phyloP scores from a whole-genome alignment of 169 alveolate species.

The Plasmodium vivax region DNA sequence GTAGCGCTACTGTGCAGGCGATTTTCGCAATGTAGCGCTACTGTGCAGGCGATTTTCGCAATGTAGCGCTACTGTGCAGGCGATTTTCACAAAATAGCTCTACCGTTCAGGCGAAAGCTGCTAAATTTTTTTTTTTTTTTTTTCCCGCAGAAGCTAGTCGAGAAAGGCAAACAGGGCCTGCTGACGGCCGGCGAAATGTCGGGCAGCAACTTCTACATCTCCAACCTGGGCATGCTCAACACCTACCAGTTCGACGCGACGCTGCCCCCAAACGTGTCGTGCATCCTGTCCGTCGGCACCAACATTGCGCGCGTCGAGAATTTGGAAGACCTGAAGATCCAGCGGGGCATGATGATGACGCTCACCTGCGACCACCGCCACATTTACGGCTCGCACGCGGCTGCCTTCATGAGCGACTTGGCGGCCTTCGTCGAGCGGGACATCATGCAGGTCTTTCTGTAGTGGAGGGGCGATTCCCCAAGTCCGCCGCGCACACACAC shows the following conservation, averaged over 20 bases:
- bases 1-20: no score
- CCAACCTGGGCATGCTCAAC: slow-evolving; percentile 92
- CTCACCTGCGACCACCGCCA: slow-evolving; percentile 92
- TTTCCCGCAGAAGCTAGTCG: slow-evolving; percentile 84
- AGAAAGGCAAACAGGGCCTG: slow-evolving; percentile 86
- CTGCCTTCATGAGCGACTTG: slow-evolving; percentile 84
- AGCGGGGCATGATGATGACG: slow-evolving; percentile 86
- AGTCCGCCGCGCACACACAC: neutral
- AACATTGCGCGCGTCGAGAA: slow-evolving; percentile 77
- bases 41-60: no score
- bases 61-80: no score
- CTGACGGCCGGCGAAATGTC: slow-evolving; percentile 83
- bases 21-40: no score
- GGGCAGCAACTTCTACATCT: slow-evolving; percentile 91
- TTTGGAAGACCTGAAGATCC: slow-evolving; percentile 77
- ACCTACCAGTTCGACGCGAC: slow-evolving; percentile 88
- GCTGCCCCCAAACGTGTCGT: slow-evolving; percentile 87
- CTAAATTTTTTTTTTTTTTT: slow-evolving; percentile 5
- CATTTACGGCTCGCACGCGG: slow-evolving; percentile 94
- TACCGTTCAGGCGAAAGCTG: neutral
- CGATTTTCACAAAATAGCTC: no score
- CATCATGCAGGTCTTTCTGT: slow-evolving; percentile 53
- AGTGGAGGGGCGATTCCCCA: neutral
- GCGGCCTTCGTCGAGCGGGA: slow-evolving; percentile 27
- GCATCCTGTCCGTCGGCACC: slow-evolving; percentile 90